Percentiles rank a stretch among this genome's conserved stretches.
These are phyloP conservation scores for Monosporozyma unispora DNA, from an alignment of 805 yeast genomes.

Conservation along the genomic window DNA sequence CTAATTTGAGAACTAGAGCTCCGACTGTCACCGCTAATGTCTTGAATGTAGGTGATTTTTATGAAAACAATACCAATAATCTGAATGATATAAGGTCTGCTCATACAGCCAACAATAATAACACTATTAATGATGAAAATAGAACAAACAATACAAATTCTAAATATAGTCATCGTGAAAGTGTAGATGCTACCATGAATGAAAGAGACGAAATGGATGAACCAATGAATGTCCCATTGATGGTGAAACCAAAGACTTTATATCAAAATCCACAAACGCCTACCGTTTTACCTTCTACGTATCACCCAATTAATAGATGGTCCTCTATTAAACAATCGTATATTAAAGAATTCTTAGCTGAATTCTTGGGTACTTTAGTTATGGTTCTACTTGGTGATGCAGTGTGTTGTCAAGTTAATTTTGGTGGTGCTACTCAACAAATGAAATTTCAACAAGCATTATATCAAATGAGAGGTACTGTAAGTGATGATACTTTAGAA, in stretches of 20 bases:
- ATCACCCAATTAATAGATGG: slow-evolving; percentile 31
- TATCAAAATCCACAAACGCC: slow-evolving; percentile 33
- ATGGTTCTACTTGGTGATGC: slow-evolving; percentile 42
- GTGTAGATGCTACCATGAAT: slow-evolving; percentile 4
- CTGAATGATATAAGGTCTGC: not conserved
- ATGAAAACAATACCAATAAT: slow-evolving; percentile 5
- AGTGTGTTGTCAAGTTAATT: slow-evolving; percentile 37
- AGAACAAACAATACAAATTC: not conserved
- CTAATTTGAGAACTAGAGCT: slow-evolving; percentile 13
- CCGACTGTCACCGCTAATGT: slow-evolving; percentile 20
- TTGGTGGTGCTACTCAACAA: slow-evolving; percentile 28
- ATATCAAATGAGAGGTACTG: not conserved
- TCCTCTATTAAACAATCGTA: slow-evolving; percentile 28
- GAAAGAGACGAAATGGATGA: slow-evolving; percentile 3
- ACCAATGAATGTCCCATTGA: slow-evolving; percentile 19
- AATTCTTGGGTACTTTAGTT: slow-evolving; percentile 42
- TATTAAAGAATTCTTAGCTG: slow-evolving; percentile 42
- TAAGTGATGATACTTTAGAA: slow-evolving; percentile 5
- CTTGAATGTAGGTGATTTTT: slow-evolving; percentile 13
- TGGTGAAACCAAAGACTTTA: slow-evolving; percentile 31
- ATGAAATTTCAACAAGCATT: slow-evolving; percentile 6
- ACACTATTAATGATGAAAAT: slow-evolving; percentile 1
- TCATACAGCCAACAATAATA: not conserved
- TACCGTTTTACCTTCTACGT: slow-evolving; percentile 31
- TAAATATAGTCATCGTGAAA: not conserved